phyloP scores from a whole-genome alignment of 1,284 basidiomycete species.

The Meira miltonrushii region DNA sequence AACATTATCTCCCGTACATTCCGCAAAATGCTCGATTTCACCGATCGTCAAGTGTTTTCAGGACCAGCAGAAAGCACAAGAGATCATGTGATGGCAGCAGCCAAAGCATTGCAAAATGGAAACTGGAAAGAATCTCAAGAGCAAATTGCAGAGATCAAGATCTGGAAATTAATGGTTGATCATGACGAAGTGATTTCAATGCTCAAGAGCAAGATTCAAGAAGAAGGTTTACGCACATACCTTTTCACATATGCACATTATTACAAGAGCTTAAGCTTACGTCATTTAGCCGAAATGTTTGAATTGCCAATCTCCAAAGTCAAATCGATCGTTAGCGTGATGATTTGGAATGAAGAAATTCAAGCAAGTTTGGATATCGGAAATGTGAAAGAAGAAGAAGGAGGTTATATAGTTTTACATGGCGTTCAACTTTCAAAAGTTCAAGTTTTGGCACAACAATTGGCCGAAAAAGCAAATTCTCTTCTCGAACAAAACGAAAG shows the following conservation, averaged over 20 bases:
- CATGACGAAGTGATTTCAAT: conserved; percentile 82
- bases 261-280: conserved; percentile 84
- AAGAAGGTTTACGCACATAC: conserved; percentile 93
- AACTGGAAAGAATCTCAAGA: conserved; percentile 95
- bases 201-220: conserved; percentile 94
- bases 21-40: conserved; percentile 89
- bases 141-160: conserved; percentile 90
- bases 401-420: conserved; percentile 83
- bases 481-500: conserved; percentile 97
- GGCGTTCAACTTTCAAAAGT: conserved; percentile 68
- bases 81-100: conserved; percentile 99
- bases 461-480: conserved; percentile 79
- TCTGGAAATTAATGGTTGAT: conserved; percentile 87
- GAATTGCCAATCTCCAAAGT: conserved; percentile 72
- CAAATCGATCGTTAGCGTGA: conserved; percentile 88
- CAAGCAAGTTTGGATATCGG: conserved; percentile 77
- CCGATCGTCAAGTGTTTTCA: conserved; percentile 94
- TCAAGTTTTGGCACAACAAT: conserved; percentile 51
- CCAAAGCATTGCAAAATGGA: conserved; percentile 89
- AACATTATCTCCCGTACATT: conserved; percentile 91
- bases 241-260: conserved; percentile 96
- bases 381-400: conserved; percentile 55
- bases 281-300: conserved; percentile 81
- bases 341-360: conserved; percentile 98
- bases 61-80: conserved; percentile 97